Percentiles rank a stretch among this genome's conserved stretches.
Evolutionary conservation across 345 rosid species (phyloP).

Genomic region (Punica granatum): DNA sequence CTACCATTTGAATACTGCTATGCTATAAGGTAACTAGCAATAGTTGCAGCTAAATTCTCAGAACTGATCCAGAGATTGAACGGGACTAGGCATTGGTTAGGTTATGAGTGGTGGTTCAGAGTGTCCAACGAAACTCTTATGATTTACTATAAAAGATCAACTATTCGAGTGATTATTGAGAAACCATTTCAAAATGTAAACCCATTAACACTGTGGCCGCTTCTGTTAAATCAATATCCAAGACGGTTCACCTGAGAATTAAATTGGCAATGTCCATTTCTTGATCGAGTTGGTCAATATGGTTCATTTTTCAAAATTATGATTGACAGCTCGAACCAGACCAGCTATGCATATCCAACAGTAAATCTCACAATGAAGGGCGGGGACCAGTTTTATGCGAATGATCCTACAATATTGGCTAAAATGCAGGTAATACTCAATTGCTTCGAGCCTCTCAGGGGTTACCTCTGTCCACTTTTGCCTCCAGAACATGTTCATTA

Average conservation of each 20-base stretch:
- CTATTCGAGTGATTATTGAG: neutral
- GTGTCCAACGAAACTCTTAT: no score
- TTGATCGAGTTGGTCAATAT: neutral
- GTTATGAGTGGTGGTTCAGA: no score
- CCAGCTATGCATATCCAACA: conserved; percentile 31
- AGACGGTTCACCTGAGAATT: neutral
- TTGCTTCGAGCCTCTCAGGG: neutral
- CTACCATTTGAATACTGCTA: conserved; percentile 88
- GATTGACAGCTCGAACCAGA: conserved; percentile 34
- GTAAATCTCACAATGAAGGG: conserved; percentile 81
- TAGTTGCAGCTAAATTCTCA: neutral
- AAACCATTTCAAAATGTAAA: neutral
- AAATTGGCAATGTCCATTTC: neutral
- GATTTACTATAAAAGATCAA: neutral
- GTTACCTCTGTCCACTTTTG: conserved; percentile 2
- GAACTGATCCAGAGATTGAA: neutral
- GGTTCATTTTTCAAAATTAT: neutral
- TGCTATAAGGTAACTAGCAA: conserved; percentile 38
- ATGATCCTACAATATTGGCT: conserved; percentile 38
- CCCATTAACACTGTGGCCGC: neutral
- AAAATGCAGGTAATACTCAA: conserved; percentile 28
- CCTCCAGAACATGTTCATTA: conserved; percentile 3
- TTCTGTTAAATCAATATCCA: neutral
- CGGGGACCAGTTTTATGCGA: conserved; percentile 46
- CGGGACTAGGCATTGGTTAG: no score